Conservation (phyloP, 2,329 filamentous ascomycete genomes). For the Colletotrichum chlorophyti region DNA sequence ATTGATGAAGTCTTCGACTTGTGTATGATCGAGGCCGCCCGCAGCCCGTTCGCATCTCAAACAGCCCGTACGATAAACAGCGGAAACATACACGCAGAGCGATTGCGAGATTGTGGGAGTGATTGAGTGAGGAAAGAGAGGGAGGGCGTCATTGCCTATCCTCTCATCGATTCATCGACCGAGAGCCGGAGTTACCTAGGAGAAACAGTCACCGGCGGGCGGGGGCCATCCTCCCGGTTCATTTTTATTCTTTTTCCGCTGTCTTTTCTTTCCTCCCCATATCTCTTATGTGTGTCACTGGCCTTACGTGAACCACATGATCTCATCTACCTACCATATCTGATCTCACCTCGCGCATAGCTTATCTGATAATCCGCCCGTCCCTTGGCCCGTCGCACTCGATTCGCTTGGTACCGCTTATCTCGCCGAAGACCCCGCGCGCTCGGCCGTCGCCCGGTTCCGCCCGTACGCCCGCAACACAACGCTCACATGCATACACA, state of each 20-base stretch:
- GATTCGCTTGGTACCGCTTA: too few relatives aligned
- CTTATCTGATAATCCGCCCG: constrained; percentile 8
- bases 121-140: too few relatives aligned
- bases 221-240: background rate
- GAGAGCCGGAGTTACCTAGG: too few relatives aligned
- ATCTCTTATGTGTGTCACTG: constrained; percentile 9
- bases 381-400: constrained; percentile 7
- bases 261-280: background rate
- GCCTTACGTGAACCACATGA: constrained; percentile 10
- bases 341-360: background rate
- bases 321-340: background rate
- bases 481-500: too few relatives aligned
- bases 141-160: too few relatives aligned
- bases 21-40: too few relatives aligned
- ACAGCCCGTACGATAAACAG: too few relatives aligned
- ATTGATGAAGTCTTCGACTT: too few relatives aligned
- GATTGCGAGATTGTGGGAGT: too few relatives aligned
- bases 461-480: constrained; percentile 10
- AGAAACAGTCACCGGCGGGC: constrained; percentile 2
- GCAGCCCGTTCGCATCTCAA: too few relatives aligned
- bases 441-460: constrained; percentile 18
- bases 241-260: background rate
- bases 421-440: background rate
- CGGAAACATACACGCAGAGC: too few relatives aligned
- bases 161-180: too few relatives aligned